phyloP scores from a whole-genome alignment of 2,329 filamentous ascomycete genomes.

The Xylaria sp. region DNA sequence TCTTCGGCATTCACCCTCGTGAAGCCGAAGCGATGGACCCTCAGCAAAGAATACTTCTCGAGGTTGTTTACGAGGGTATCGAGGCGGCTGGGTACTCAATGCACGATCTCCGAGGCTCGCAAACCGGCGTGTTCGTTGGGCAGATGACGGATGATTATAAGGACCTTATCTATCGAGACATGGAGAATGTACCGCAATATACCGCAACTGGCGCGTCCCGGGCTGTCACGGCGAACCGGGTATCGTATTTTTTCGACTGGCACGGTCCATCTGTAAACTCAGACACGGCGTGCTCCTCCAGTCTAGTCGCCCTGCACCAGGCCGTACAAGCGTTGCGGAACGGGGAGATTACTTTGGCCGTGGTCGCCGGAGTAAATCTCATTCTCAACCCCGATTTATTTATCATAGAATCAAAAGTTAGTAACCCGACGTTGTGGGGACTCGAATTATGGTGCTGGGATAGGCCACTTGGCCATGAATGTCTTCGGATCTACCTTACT shows the following conservation, averaged over 20 bases:
- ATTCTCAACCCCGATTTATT: constrained; percentile 15
- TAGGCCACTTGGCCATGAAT: too few species aligned
- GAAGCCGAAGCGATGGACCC: constrained; percentile 41
- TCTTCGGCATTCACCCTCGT: constrained; percentile 38
- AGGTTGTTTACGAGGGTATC: constrained; percentile 26
- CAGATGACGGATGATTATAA: constrained; percentile 23
- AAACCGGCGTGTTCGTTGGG: constrained; percentile 19
- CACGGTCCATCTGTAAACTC: constrained; percentile 12
- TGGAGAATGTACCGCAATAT: constrained; percentile 11
- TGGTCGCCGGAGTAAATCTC: constrained; percentile 17
- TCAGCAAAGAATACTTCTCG: constrained; percentile 27
- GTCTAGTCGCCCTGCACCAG: constrained; percentile 26
- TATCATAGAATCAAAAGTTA: constrained; percentile 1
- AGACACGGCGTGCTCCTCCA: constrained; percentile 31
- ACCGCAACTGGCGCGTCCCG: constrained; percentile 33
- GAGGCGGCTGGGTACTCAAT: constrained; percentile 20
- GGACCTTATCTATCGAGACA: constrained; percentile 16
- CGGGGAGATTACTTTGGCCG: constrained; percentile 15
- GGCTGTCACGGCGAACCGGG: constrained; percentile 32
- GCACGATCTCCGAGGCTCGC: constrained; percentile 11
- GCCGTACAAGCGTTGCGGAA: constrained; percentile 13
- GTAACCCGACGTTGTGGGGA: too few species aligned
- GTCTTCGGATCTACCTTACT: not conserved
- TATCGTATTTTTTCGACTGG: constrained; percentile 32
- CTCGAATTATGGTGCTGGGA: too few species aligned